Base-by-base conservation (phyloP, 1,139 yeast species). In the Yamadazyma kanchanaburiensis region DNA sequence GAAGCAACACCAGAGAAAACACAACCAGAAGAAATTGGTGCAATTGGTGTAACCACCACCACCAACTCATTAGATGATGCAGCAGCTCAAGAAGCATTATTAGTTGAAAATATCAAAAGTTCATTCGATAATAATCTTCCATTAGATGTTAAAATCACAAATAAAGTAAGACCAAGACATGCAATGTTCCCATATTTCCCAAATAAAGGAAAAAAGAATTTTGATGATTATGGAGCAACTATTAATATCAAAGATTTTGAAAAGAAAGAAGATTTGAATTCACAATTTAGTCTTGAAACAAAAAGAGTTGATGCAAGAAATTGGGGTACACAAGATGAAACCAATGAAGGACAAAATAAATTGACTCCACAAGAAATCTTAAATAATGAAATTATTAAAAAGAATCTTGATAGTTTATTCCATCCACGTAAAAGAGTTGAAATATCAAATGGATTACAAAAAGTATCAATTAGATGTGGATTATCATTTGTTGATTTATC, bases 171-270 rank as follows among this genome's bases (percentile, higher is more conserved):
- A 35, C 77, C 81, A 4, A 71, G 83, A 40, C 80, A 82, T 34
- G 77, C 81, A 26, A 81, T 83, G 84, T 89, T 88, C 47, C 97
- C 95, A 7, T 63, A 47, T 35, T 79, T 68, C 44, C 70, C 74
- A 2, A 65, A 68, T 16, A 37, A 45, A 11, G 62, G 58, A 33
- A 74, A 77, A 40, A 66, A 71, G 16, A 75, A 80, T 40, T 64
- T 70, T 27, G 97, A 91, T 51, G 97, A 89, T 46, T 91, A 89
- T 51, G 97, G 97, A 15, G 81, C 77, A 36, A 59, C 80, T 1
- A 76, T 85, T 20, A 74, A 78, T 34, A 63, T 64, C 24, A 76
- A 79, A 24, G 85, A 83, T 44, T 86, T 81, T 48, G 72, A 74
- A 33, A 70, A 70, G 41, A 77, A 73, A 20, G 86, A 80, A 28